Evolutionary conservation across 1,139 yeast species (phyloP).

Genomic region (Taphrina confusa): DNA sequence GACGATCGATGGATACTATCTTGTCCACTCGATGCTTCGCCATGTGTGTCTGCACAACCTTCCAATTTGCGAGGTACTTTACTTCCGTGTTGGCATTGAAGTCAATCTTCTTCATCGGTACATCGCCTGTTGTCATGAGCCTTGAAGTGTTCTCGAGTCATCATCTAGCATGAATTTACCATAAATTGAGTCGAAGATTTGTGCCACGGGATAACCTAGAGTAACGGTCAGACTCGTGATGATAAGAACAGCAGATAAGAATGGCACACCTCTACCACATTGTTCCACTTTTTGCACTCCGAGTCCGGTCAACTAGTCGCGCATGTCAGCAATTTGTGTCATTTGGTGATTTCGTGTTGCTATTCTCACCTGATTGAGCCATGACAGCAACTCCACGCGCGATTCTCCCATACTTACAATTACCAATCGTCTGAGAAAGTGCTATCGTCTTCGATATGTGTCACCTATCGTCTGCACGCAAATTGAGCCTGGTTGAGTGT

Average conservation of each 20-base stretch:
- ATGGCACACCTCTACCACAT: conserved; percentile 75
- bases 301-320: conserved; percentile 44
- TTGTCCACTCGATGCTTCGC: conserved; percentile 70
- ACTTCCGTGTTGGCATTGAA: conserved; percentile 72
- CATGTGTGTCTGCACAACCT: conserved; percentile 77
- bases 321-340: not conserved
- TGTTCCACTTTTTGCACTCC: conserved; percentile 80
- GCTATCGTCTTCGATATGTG: too few relatives aligned
- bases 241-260: too few relatives aligned
- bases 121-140: conserved; percentile 22
- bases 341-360: too few relatives aligned
- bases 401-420: conserved; percentile 68
- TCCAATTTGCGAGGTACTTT: conserved; percentile 77
- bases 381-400: conserved; percentile 75
- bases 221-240: not conserved
- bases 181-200: conserved; percentile 79
- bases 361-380: conserved; percentile 76
- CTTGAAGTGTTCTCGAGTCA: conserved; percentile 55
- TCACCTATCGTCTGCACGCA: too few relatives aligned
- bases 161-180: conserved; percentile 77
- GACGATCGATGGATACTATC: conserved; percentile 73
- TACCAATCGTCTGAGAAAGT: too few relatives aligned
- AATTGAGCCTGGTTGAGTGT: too few relatives aligned
- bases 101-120: conserved; percentile 37
- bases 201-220: conserved; percentile 65